These are phyloP conservation scores for Cenococcum geophilum DNA, from an alignment of 495 filamentous ascomycete genomes.

Conservation along the genomic window DNA sequence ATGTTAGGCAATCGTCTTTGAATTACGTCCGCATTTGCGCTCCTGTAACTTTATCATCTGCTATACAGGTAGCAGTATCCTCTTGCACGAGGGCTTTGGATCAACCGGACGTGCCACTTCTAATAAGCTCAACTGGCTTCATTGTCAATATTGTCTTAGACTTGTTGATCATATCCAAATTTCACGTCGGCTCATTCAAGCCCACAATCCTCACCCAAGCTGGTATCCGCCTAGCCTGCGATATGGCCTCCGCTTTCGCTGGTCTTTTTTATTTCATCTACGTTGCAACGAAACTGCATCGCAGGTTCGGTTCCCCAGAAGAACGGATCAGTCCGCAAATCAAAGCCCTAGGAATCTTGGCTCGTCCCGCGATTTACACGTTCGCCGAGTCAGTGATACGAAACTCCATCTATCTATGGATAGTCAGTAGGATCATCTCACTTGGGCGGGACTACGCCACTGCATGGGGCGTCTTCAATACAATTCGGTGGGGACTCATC, in stretches of 20 bases:
- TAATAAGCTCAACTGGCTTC: conserved; percentile 60
- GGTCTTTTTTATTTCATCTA: conserved; percentile 56
- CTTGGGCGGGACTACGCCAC: conserved; percentile 62
- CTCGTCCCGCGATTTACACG: conserved; percentile 51
- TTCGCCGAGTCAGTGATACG: conserved; percentile 60
- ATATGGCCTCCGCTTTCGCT: conserved; percentile 49
- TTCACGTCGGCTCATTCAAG: conserved; percentile 50
- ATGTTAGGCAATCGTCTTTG: conserved; percentile 50
- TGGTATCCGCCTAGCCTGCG: conserved; percentile 55
- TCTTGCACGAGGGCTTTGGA: conserved; percentile 60
- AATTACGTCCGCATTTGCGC: conserved; percentile 63
- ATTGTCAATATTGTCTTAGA: conserved; percentile 65
- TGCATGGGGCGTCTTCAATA: conserved; percentile 70
- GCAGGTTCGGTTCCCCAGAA: neutral
- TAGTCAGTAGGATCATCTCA: conserved; percentile 57
- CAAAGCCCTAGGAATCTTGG: conserved; percentile 46
- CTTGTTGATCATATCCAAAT: conserved; percentile 61
- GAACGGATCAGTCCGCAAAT: conserved; percentile 37
- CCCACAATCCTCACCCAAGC: conserved; percentile 61
- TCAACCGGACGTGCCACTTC: conserved; percentile 63
- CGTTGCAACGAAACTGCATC: conserved; percentile 31
- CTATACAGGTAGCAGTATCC: conserved; percentile 59
- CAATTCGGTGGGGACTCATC: conserved; percentile 70
- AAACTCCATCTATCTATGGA: conserved; percentile 68
- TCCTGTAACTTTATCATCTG: conserved; percentile 54